Conservation (phyloP, 1,139 yeast species). For the Blastobotrys arbuscula region DNA sequence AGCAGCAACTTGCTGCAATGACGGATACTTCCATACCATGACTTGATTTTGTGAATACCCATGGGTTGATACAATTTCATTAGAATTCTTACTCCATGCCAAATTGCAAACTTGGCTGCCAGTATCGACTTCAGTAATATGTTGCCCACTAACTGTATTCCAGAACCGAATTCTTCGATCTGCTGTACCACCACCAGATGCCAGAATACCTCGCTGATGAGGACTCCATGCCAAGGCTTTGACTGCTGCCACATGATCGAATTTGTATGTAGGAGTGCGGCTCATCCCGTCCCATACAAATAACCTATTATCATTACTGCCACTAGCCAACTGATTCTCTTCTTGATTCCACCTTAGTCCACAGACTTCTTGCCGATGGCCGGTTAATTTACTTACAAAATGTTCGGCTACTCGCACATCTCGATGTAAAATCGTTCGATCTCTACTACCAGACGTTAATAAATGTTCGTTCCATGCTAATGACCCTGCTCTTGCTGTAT, state of each 20-base stretch:
- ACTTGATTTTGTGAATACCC: slow-evolving; percentile 91
- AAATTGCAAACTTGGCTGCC: slow-evolving; percentile 96
- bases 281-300: slow-evolving; percentile 83
- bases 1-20: slow-evolving; percentile 89
- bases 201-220: slow-evolving; percentile 86
- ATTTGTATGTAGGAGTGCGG: slow-evolving; percentile 61
- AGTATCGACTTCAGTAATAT: slow-evolving; percentile 75
- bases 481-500: slow-evolving; percentile 75
- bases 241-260: slow-evolving; percentile 92
- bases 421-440: slow-evolving; percentile 75
- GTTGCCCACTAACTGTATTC: slow-evolving; percentile 79
- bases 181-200: slow-evolving; percentile 97
- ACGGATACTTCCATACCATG: slow-evolving; percentile 90
- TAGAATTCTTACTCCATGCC: slow-evolving; percentile 87
- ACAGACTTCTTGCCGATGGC: slow-evolving; percentile 92
- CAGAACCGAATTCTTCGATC: slow-evolving; percentile 87
- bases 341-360: slow-evolving; percentile 93
- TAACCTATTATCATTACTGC: slow-evolving; percentile 74
- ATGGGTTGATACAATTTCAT: slow-evolving; percentile 90
- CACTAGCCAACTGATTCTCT: slow-evolving; percentile 51
- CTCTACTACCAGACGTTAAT: slow-evolving; percentile 82
- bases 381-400: slow-evolving; percentile 61
- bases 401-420: slow-evolving; percentile 89
- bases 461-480: slow-evolving; percentile 94
- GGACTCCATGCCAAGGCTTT: slow-evolving; percentile 98